Evolutionary conservation across 2,329 filamentous ascomycete species (phyloP), one percentile per base, ranked within the genome.

Genomic region (Hypoxylon sp.): DNA sequence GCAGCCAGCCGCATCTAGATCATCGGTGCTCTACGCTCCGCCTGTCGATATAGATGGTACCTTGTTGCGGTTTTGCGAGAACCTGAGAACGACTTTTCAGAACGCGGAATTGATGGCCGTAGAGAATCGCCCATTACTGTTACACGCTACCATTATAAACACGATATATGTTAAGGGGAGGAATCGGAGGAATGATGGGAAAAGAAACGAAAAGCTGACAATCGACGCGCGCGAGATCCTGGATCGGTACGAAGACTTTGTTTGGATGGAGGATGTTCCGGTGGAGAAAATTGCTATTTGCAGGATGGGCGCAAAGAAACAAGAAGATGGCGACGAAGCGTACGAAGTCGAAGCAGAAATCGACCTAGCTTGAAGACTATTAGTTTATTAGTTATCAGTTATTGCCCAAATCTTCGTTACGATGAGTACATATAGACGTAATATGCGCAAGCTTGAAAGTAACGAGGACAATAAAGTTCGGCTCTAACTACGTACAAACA

Each of bases 141-240:
- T 98, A 56, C 95, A 98, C 76, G 93, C 93, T 17, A 98, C 95
- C 0, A 82, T 98, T 3, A 80, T 96, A 55, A 97, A 98, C 78
- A 97, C 94, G 0, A 87, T 94, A 13, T 97, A 97, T 76, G 89
- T 89, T 46, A 87, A 85, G 75, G 79, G 78, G 36, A 65, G 70
- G 52, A 73, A 73, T 49, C 50, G 74, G 36, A 65, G 70, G 52
- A 73, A 73, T 49, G 49, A 74, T 56, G 73, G 67, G 53, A 74
- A 72, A 63, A 75, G 75, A 38, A 75, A 74, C 11, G 79, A 82
- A 65, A 82, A 75, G 72, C 60, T 85, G 70, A 83, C 80, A 19
- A 76, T 90, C 72, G 85, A 92, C 75, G 88, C 86, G 9, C 80
- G 80, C 53, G 83, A 80, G 10, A 77, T 89, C n/a, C 57, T 90